Evolutionary conservation across 1,139 yeast genomes (phyloP), one percentile per base, ranked within the genome.

Genomic region (Debaryomyces nepalensis): DNA sequence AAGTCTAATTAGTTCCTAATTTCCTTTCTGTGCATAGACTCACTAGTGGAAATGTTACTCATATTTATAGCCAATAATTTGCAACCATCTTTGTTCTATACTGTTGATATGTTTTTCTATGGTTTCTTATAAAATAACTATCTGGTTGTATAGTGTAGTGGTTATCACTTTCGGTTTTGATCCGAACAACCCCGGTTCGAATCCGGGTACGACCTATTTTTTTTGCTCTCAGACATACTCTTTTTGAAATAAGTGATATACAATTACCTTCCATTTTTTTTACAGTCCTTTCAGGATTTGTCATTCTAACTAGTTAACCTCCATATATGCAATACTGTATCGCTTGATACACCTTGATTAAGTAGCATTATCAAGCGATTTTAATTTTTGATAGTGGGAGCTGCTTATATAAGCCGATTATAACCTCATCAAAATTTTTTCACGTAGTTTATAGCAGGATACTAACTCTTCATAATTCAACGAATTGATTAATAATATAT

Each of bases 141-240:
- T 12, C 20, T 3, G 67, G 66, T 59, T 57, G 54, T 53, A 51
- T 62, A 62, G 66, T 61, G 66, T 62, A 62, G 67, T 60, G 77
- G 77, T 70, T 69, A 72, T 72, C 77, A 72, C 77, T 55, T 57
- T 65, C 63, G 77, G 77, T 71, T 72, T 65, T 72, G 77, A 71
- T 84, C 90, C 91, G 83, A 70, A 75, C 81, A 82, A 85, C 93
- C 89, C 90, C 91, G 85, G 91, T 84, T 84, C 91, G 93, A 85
- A 83, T 84, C 93, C 91, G 91, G 91, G 90, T 81, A 81, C 81
- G 90, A 84, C 90, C 90, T 84, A 41, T 56, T 55, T 73, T 73
- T 70, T 63, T 53, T 27, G 1, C 8, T 15, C 12, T 4, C 4
- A 24, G 14, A 24, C 7, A 11, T n/a, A 3, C 11, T 24, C n/a